Conservation (phyloP, 371 early-diverging fungal species). For the Mucor circinelloides region DNA sequence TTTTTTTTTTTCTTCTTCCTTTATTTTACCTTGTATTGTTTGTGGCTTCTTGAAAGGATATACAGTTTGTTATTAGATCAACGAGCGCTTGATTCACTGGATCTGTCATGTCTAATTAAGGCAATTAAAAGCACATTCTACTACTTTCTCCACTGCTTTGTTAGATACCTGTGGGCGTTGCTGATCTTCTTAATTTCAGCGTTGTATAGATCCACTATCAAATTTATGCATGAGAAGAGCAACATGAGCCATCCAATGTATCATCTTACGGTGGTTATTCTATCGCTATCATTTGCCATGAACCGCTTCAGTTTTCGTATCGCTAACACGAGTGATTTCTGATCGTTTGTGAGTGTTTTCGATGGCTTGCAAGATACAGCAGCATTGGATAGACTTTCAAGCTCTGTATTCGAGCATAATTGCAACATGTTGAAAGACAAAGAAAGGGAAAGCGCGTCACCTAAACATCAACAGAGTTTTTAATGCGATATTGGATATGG, state of each 20-base stretch:
- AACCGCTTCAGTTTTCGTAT: constrained; percentile 28
- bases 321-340: constrained; percentile 18
- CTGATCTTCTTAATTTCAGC: constrained; percentile 13
- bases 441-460: constrained; percentile 9
- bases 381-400: constrained; percentile 9
- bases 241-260: neutral
- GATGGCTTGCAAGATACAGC: constrained; percentile 13
- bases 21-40: constrained; percentile 27
- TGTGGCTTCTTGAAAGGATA: constrained; percentile 36
- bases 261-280: neutral
- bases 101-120: constrained; percentile 26
- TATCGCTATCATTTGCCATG: constrained; percentile 3
- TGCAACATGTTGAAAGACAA: constrained; percentile 2
- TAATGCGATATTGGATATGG: neutral
- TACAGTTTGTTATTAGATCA: constrained; percentile 31
- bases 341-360: constrained; percentile 6
- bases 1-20: neutral
- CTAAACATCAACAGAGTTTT: neutral
- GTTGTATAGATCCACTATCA: constrained; percentile 23
- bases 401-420: constrained; percentile 1
- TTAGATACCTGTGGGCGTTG: neutral
- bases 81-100: constrained; percentile 31
- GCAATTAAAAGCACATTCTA: neutral
- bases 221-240: neutral
- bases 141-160: neutral